A percentile compares a stretch with the other conserved stretches of the same genome.
These are phyloP conservation scores for Fusarium sterilihyphosum DNA, from an alignment of 2,329 filamentous ascomycete species.

Conservation along the genomic window DNA sequence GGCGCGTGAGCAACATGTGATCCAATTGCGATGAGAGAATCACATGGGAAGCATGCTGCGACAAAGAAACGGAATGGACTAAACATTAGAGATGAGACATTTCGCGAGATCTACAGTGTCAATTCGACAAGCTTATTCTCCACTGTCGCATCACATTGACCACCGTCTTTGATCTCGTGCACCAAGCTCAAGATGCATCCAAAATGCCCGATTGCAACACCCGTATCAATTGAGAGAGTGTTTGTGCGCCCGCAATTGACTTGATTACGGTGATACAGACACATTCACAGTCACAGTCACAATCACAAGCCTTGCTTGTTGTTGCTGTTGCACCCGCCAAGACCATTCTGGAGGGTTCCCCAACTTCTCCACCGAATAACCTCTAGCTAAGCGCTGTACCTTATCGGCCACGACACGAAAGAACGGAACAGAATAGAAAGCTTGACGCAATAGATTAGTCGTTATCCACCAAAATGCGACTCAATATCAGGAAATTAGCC, in stretches of 20 bases:
- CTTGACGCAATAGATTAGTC: not conserved
- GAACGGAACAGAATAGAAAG: not conserved
- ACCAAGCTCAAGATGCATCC: too few species aligned
- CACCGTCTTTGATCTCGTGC: not conserved
- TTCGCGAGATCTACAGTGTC: not conserved
- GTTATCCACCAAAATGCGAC: fast-evolving
- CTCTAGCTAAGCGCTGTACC: not conserved
- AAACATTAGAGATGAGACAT: not conserved
- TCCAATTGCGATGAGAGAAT: not conserved
- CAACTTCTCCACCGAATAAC: not conserved
- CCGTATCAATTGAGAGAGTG: not conserved
- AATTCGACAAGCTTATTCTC: not conserved
- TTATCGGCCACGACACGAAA: not conserved
- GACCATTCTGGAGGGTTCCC: not conserved
- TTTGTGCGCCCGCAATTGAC: not conserved
- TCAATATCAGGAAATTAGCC: not conserved
- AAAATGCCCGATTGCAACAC: not conserved
- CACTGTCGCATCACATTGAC: not conserved
- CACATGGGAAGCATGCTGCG: not conserved
- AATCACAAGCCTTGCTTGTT: not conserved
- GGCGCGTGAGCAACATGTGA: slow-evolving; percentile 22
- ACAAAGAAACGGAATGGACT: not conserved
- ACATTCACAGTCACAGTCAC: not conserved
- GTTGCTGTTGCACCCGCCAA: not conserved
- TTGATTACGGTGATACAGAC: not conserved